phyloP scores from a whole-genome alignment of 305 asterid genomes.

The Petunia hybrid region DNA sequence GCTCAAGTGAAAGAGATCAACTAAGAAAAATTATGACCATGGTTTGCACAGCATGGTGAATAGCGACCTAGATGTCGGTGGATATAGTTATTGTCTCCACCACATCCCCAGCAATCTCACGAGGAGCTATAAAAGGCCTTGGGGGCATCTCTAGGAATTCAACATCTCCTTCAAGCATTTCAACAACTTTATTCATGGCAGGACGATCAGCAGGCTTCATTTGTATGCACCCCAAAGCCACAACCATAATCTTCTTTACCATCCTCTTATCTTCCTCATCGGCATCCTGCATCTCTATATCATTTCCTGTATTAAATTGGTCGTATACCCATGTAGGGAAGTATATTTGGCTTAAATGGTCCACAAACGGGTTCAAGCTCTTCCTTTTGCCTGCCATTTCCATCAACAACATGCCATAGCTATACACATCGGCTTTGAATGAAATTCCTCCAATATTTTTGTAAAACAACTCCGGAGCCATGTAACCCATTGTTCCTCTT shows the following conservation, averaged over 20 bases:
- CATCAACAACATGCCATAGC: conserved; percentile 31
- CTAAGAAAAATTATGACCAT: neutral
- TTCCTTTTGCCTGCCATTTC: conserved; percentile 26
- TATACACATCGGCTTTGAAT: conserved; percentile 28
- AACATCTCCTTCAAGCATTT: conserved; percentile 34
- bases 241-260: conserved; percentile 29
- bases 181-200: conserved; percentile 31
- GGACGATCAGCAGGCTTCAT: conserved; percentile 31
- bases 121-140: conserved; percentile 25
- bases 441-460: conserved; percentile 33
- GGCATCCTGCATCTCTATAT: neutral
- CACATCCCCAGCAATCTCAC: conserved; percentile 2
- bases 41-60: neutral
- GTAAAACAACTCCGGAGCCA: conserved; percentile 34
- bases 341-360: conserved; percentile 24
- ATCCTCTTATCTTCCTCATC: conserved; percentile 12
- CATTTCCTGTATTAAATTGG: conserved; percentile 15
- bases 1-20: neutral
- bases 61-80: neutral
- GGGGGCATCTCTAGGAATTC: conserved; percentile 27
- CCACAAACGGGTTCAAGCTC: neutral
- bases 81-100: neutral
- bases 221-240: conserved; percentile 31
- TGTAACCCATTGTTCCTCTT: conserved; percentile 30
- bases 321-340: conserved; percentile 29